Percentiles rank a stretch among this genome's conserved stretches.
Evolutionary conservation across 176 grass and related monocot genomes (phyloP).

Genomic region (Aegilops umbellulata): DNA sequence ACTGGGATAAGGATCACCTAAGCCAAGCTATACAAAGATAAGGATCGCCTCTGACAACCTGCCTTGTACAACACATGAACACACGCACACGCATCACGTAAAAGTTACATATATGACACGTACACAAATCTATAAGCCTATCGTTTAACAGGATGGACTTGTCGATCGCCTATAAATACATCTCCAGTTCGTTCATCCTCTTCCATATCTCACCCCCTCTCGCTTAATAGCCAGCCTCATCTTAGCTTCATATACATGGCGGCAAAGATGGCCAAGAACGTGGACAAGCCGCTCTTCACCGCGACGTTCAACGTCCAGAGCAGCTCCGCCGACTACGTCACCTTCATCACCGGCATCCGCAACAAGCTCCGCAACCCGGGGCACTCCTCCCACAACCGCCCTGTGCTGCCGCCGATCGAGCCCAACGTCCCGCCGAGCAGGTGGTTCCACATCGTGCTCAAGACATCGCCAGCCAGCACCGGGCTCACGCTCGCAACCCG

Average conservation of each 20-base stretch:
- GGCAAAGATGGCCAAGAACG: not conserved
- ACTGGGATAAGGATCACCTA: no score
- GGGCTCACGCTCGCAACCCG: conserved; percentile 12
- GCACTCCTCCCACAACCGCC: conserved; percentile 28
- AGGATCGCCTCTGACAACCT: no score
- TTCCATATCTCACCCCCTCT: not conserved
- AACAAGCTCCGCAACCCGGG: not conserved
- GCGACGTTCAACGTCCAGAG: conserved; percentile 4
- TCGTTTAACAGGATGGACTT: not conserved
- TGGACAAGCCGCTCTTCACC: conserved; percentile 9
- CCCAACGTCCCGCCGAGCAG: not conserved
- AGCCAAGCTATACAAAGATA: no score
- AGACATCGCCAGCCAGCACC: not conserved
- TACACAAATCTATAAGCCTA: no score
- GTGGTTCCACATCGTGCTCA: conserved; percentile 34
- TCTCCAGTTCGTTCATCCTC: not conserved
- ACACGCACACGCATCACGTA: no score
- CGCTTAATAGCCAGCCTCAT: not conserved
- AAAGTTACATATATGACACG: no score
- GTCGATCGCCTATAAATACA: not conserved
- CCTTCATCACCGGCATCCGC: conserved; percentile 13
- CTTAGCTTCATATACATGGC: not conserved
- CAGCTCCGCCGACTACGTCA: conserved; percentile 8
- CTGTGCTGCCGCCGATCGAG: conserved; percentile 22
- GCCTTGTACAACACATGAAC: no score